These are phyloP conservation scores for Krasilnikovozyma curviuscula DNA, from an alignment of 768 basidiomycete genomes.

Conservation along the genomic window DNA sequence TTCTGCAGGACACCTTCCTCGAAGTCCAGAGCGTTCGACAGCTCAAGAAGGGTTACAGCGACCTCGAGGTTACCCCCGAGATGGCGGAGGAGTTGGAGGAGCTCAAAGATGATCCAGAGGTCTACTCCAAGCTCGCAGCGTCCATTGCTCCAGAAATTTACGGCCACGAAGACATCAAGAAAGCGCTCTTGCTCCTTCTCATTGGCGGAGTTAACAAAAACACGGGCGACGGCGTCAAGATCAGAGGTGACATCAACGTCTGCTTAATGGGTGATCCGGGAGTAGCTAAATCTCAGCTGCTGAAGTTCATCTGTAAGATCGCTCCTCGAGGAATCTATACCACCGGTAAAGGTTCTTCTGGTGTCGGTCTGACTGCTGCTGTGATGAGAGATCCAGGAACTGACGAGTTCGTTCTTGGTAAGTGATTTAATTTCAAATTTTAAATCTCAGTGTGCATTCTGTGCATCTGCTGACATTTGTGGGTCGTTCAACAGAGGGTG, in stretches of 20 bases:
- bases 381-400: constrained; percentile 99
- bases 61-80: constrained; percentile 79
- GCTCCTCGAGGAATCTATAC: constrained; percentile 96
- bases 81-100: constrained; percentile 49
- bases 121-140: constrained; percentile 63
- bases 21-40: constrained; percentile 80
- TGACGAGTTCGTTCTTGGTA: constrained; percentile 96
- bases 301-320: constrained; percentile 97
- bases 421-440: constrained; percentile 23
- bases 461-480: background rate
- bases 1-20: constrained; percentile 91
- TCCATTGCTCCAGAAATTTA: constrained; percentile 98
- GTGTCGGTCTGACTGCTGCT: constrained; percentile 94
- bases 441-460: background rate
- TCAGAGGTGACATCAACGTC: constrained; percentile 89
- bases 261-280: constrained; percentile 99
- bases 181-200: constrained; percentile 72
- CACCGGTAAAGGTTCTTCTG: constrained; percentile 94
- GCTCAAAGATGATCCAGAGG: constrained; percentile 50
- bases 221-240: constrained; percentile 95
- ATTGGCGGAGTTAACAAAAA: constrained; percentile 92
- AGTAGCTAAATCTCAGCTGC: constrained; percentile 89
- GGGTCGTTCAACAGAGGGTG: constrained; percentile 52
- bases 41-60: constrained; percentile 89
- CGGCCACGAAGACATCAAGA: constrained; percentile 92